A percentile compares a stretch with the other conserved stretches of the same genome.
These are phyloP conservation scores for Malassezia yamatoensis DNA, from an alignment of 1,284 basidiomycete species.

Conservation along the genomic window DNA sequence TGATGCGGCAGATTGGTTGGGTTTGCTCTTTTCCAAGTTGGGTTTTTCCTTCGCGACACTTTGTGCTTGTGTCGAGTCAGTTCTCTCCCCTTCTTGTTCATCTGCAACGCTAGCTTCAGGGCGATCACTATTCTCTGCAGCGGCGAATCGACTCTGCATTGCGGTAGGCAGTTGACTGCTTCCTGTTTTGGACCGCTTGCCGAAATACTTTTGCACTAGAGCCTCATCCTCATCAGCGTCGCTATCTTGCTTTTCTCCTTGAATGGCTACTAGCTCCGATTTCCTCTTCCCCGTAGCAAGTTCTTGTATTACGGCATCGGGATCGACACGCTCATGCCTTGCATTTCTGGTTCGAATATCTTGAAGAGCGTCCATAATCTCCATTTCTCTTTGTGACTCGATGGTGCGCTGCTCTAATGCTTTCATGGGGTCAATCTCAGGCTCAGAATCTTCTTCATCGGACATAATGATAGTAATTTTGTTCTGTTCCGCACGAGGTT, in stretches of 20 bases:
- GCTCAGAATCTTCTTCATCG: conserved; percentile 24
- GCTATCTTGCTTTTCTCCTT: conserved; percentile 48
- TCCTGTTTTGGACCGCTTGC: neutral
- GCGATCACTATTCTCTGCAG: too few relatives aligned
- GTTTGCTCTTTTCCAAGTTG: too few relatives aligned
- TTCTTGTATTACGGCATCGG: conserved; percentile 30
- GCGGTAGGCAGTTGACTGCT: too few relatives aligned
- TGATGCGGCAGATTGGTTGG: too few relatives aligned
- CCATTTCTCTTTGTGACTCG: conserved; percentile 94
- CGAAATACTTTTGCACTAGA: conserved; percentile 60
- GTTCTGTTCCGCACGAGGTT: conserved; percentile 1
- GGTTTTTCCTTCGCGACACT: too few relatives aligned
- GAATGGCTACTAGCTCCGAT: conserved; percentile 5
- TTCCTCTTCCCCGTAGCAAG: conserved; percentile 19
- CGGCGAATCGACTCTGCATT: too few relatives aligned
- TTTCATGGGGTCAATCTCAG: conserved; percentile 73
- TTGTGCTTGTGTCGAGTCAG: too few relatives aligned
- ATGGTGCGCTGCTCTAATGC: conserved; percentile 80
- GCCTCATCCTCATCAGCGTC: conserved; percentile 85
- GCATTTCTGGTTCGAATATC: conserved; percentile 89
- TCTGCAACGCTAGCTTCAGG: too few relatives aligned
- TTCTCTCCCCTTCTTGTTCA: too few relatives aligned
- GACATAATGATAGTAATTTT: conserved; percentile 3
- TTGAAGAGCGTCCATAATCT: conserved; percentile 87
- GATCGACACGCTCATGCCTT: conserved; percentile 61